A percentile compares a stretch with the other conserved stretches of the same genome.
Conservation (phyloP, 106 monocot genomes). For the Platanthera guangdongensis region DNA sequence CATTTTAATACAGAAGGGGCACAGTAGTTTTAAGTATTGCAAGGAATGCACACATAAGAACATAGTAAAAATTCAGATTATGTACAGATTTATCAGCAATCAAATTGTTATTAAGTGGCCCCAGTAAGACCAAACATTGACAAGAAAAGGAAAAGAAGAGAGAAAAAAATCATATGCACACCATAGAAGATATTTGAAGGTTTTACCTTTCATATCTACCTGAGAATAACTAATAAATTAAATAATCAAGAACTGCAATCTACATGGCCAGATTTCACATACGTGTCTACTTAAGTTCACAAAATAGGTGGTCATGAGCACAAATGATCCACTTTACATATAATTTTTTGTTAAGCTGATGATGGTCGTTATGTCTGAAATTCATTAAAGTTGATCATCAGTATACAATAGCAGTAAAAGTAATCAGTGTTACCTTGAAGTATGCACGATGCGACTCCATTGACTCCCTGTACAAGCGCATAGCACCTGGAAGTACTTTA, state of each 20-base stretch:
- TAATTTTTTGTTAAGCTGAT: neutral
- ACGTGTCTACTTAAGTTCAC: neutral
- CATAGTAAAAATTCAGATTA: neutral
- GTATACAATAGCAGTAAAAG: neutral
- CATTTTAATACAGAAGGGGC: neutral
- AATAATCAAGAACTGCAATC: neutral
- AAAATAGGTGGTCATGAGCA: neutral
- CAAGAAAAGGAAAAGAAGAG: neutral
- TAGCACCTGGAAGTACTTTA: slow-evolving; percentile 57
- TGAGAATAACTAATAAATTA: neutral
- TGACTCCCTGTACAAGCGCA: slow-evolving; percentile 77
- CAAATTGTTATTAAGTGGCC: neutral
- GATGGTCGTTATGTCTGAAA: too few relatives aligned
- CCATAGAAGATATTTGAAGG: neutral
- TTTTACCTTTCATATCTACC: neutral
- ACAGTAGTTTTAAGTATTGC: neutral
- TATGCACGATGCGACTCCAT: slow-evolving; percentile 42
- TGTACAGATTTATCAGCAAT: neutral
- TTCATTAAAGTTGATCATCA: neutral
- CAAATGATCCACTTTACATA: neutral
- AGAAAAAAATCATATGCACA: neutral
- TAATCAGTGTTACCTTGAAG: slow-evolving; percentile 22
- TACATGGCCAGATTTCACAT: neutral
- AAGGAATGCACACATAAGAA: neutral
- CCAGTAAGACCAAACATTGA: neutral